Base-by-base conservation (phyloP, 441 rosid genomes). In the Brassica hybrid region DNA sequence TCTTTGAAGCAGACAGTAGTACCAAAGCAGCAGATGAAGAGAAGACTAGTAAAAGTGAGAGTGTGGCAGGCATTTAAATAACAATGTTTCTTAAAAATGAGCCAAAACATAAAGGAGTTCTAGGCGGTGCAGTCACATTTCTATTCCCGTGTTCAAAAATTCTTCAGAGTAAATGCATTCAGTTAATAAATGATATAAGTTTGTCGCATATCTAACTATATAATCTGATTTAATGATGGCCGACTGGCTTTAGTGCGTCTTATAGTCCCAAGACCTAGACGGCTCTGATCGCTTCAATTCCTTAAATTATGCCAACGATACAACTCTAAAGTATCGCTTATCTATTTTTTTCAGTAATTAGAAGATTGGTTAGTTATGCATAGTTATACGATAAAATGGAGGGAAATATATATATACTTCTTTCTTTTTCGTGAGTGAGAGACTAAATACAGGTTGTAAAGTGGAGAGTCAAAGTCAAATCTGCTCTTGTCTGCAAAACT, bases 381-480 rank as follows among this genome's bases (percentile, higher is more conserved):
- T 13, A 45, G 4, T 0, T 14, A 52, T 52, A 16, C 3, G 19
- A 6, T 16, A 52, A 52, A 52, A 16, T 52, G 58, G 68, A 36
- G 23, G 21, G 23, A 21, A 21, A 21, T 5, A 36, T 2, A 61
- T 27, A 13, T 3, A 0, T 25, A 1, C 25, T 27, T 3, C n/a
- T n/a, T n/a, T n/a, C n/a, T 0, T 7, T 1, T 2, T n/a, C 14
- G n/a, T 7, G 13, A 60, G 64, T 32, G 79, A 36, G 10, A 8
- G 41, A 2, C 10, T 38, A 38, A 36, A 9, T 2, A 38, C 80
- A 72, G 76, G 72, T 72, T 66, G 73, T 78, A 59, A 78, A 72
- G 77, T 45, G 36, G 7, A 18, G 74, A 67, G 69, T 78, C 81
- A 78, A 67, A 78, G 77, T 72, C 74, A 73, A 78, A 72, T 71